Conservation (phyloP, 106 monocot genomes). For the Hemerocallis citrina region DNA sequence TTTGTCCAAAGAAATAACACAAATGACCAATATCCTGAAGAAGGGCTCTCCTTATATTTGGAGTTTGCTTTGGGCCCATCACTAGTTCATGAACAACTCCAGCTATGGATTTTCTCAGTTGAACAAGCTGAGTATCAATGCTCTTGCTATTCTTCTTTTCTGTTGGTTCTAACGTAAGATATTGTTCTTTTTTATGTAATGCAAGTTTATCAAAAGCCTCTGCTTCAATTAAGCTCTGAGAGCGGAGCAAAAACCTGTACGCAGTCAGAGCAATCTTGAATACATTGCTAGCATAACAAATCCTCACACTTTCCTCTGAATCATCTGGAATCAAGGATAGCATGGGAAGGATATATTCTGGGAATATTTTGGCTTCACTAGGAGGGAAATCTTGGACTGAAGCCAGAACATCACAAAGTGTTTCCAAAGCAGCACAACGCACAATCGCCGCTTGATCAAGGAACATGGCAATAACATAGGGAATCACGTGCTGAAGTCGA, state of each 20-base stretch:
- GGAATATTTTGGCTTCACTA: constrained; percentile 97
- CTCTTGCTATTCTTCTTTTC: constrained; percentile 25
- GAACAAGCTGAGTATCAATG: constrained; percentile 34
- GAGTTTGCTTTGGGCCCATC: constrained; percentile 90
- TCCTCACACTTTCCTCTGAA: constrained; percentile 96
- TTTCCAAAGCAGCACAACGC: constrained; percentile 92
- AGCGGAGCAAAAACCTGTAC: constrained; percentile 56
- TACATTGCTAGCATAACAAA: constrained; percentile 93
- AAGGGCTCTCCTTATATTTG: constrained; percentile 89
- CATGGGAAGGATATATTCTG: constrained; percentile 98
- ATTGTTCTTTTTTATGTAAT: constrained; percentile 12
- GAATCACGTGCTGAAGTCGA: constrained; percentile 89
- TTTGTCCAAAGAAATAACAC: constrained; percentile 91
- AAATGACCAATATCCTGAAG: constrained; percentile 72
- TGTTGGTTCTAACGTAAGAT: constrained; percentile 17
- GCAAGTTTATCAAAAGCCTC: constrained; percentile 25
- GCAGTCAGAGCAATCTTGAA: constrained; percentile 90
- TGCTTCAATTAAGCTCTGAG: constrained; percentile 29
- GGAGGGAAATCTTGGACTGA: constrained; percentile 80
- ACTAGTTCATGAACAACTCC: constrained; percentile 95
- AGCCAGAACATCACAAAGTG: constrained; percentile 75
- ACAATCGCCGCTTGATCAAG: constrained; percentile 91
- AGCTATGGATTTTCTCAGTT: constrained; percentile 68
- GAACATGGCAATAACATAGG: constrained; percentile 88
- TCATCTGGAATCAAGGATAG: constrained; percentile 97